Conservation (phyloP, 345 rosid genomes). For the Cardamine resedifolia region DNA sequence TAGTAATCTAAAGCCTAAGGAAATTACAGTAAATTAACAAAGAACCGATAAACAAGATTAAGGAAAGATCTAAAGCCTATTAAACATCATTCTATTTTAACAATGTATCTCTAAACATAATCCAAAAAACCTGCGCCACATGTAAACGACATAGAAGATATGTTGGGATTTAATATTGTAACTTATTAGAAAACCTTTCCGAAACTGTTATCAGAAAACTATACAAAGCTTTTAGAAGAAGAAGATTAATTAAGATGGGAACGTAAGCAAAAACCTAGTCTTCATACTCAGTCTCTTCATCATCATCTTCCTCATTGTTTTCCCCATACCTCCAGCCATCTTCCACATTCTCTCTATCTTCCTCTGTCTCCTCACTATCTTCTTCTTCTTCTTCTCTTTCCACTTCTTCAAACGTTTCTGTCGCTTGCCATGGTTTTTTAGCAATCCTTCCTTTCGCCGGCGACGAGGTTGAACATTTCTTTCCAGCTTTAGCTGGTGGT, state of each 20-base stretch:
- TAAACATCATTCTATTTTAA: no score
- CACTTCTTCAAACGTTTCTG: slow-evolving; percentile 73
- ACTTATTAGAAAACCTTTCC: neutral
- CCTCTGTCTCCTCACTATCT: slow-evolving; percentile 90
- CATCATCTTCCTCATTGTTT: slow-evolving; percentile 68
- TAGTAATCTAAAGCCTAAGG: no score
- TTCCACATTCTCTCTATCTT: slow-evolving; percentile 77
- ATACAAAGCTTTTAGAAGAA: slow-evolving; percentile 9
- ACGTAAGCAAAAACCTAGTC: slow-evolving; percentile 44
- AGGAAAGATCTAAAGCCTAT: no score
- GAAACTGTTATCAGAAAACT: neutral
- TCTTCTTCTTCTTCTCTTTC: slow-evolving; percentile 72
- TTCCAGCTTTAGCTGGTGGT: slow-evolving; percentile 62
- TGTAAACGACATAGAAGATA: no score
- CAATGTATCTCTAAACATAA: no score
- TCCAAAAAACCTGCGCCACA: no score
- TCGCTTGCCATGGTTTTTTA: slow-evolving; percentile 64
- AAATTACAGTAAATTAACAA: no score
- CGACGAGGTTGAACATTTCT: slow-evolving; percentile 63
- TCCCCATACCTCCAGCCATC: slow-evolving; percentile 81
- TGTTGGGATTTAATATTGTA: neutral
- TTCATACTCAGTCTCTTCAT: slow-evolving; percentile 94
- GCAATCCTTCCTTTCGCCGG: slow-evolving; percentile 46
- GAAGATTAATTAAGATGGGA: slow-evolving; percentile 4
- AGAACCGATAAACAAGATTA: no score